Conservation (phyloP, 305 asterid species). For the Fraxinus sp. region DNA sequence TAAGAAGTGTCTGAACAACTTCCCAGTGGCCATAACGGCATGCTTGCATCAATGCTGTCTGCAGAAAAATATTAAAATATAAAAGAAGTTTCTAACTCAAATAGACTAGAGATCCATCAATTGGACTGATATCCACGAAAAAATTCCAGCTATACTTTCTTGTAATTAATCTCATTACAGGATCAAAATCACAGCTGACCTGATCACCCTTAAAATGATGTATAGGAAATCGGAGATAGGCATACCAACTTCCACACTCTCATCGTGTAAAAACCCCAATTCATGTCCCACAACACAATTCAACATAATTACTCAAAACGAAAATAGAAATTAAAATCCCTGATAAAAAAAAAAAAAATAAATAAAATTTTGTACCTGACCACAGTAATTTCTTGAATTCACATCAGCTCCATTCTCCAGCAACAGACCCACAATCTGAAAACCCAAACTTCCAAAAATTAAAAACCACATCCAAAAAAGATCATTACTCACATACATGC, state of each 20-base stretch:
- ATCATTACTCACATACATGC: background rate
- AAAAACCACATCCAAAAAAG: slow-evolving; percentile 10
- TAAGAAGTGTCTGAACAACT: slow-evolving; percentile 84
- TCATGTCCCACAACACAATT: background rate
- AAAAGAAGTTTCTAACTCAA: background rate
- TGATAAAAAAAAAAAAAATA: background rate
- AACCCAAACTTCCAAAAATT: slow-evolving; percentile 27
- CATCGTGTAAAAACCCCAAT: background rate
- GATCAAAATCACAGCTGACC: slow-evolving; percentile 3
- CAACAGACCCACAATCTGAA: slow-evolving; percentile 84
- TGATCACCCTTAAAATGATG: slow-evolving; percentile 7
- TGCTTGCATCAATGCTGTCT: slow-evolving; percentile 92
- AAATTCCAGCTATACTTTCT: slow-evolving; percentile 5
- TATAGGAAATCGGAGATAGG: background rate
- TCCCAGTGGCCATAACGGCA: slow-evolving; percentile 89
- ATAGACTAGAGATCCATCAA: slow-evolving; percentile 32
- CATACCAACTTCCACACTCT: background rate
- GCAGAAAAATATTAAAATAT: slow-evolving; percentile 5
- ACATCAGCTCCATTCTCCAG: slow-evolving; percentile 91
- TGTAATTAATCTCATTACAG: background rate
- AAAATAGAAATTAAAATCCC: background rate
- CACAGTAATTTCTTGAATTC: slow-evolving; percentile 81
- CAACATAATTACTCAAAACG: background rate
- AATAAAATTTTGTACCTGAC: slow-evolving; percentile 50
- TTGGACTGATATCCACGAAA: slow-evolving; percentile 17